These are phyloP conservation scores for Chytriomyces confervae DNA, from an alignment of 192 early-diverging fungal species.

Conservation along the genomic window DNA sequence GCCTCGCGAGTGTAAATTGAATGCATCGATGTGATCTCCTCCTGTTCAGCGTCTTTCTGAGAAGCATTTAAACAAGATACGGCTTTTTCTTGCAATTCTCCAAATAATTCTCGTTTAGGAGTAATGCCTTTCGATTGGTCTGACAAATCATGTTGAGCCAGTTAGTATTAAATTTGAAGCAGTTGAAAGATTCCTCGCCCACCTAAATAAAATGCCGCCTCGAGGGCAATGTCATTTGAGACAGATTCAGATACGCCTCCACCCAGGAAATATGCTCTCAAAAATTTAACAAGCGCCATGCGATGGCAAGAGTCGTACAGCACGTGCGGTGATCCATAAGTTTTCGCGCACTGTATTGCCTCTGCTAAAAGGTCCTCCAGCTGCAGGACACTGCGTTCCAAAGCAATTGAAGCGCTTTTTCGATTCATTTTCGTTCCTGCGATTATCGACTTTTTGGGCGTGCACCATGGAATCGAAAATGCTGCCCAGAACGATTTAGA, in stretches of 20 bases:
- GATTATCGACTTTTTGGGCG: constrained; percentile 14
- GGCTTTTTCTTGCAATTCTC: constrained; percentile 54
- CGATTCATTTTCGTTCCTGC: constrained; percentile 20
- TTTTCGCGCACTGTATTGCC: constrained; percentile 42
- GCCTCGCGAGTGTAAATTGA: constrained; percentile 28
- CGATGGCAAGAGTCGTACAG: constrained; percentile 45
- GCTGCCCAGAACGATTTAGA: constrained; percentile 23
- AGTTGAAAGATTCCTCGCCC: neutral
- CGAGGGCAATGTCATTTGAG: constrained; percentile 36
- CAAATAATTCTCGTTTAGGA: constrained; percentile 65
- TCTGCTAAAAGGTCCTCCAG: constrained; percentile 43
- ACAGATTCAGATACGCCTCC: constrained; percentile 19
- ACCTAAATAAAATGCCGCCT: constrained; percentile 60
- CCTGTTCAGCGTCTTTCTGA: neutral
- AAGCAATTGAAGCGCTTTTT: constrained; percentile 13
- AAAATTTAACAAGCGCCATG: constrained; percentile 40
- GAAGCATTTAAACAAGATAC: constrained; percentile 2
- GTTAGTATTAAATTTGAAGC: neutral
- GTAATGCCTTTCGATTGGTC: constrained; percentile 70
- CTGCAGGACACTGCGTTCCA: constrained; percentile 36
- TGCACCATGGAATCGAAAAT: constrained; percentile 51
- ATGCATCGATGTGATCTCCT: neutral
- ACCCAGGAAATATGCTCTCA: constrained; percentile 43
- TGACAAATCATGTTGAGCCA: constrained; percentile 14
- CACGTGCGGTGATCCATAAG: constrained; percentile 46